Percentiles rank a stretch among this genome's conserved stretches.
These are phyloP conservation scores for Microbotryum intermedium DNA, from an alignment of 1,284 basidiomycete species.

Conservation along the genomic window DNA sequence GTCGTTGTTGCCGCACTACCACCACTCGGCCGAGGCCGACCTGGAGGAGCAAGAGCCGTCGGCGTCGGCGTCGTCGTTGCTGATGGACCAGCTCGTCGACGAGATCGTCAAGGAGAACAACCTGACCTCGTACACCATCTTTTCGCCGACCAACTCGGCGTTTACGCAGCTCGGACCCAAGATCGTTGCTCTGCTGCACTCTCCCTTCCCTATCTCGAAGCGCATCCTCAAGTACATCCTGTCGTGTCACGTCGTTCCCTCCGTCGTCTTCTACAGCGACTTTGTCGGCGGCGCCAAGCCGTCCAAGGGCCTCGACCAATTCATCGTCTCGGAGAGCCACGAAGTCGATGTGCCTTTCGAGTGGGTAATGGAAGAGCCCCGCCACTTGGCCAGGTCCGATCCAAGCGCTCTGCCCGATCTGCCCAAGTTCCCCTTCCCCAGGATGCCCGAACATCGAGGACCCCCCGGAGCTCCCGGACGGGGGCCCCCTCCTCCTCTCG, in stretches of 20 bases:
- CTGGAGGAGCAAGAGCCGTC: slow-evolving; percentile 8
- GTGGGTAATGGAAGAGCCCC: slow-evolving; percentile 1
- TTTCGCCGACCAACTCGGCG: slow-evolving; percentile 30
- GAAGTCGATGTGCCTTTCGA: slow-evolving; percentile 12
- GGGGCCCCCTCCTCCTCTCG: slow-evolving; percentile 3
- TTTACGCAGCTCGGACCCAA: slow-evolving; percentile 12
- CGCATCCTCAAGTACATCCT: slow-evolving; percentile 31
- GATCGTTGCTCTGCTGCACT: slow-evolving; percentile 32
- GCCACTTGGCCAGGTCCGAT: neutral
- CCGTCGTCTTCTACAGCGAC: slow-evolving; percentile 33
- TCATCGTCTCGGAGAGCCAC: neutral
- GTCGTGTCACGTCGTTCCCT: slow-evolving; percentile 32
- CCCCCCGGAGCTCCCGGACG: slow-evolving; percentile 8
- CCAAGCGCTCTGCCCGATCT: neutral
- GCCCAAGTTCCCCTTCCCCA: neutral
- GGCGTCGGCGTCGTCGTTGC: neutral
- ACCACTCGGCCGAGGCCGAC: slow-evolving; percentile 1
- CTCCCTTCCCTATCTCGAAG: slow-evolving; percentile 30
- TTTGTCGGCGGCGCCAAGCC: slow-evolving; percentile 22
- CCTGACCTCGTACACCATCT: slow-evolving; percentile 27
- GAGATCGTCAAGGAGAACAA: slow-evolving; percentile 25
- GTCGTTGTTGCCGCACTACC: slow-evolving; percentile 22
- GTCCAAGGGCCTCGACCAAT: neutral
- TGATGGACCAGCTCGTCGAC: slow-evolving; percentile 12
- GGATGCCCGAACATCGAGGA: neutral